phyloP scores from a whole-genome alignment of 2,329 filamentous ascomycete genomes.

The Exophiala lecanii-corni region DNA sequence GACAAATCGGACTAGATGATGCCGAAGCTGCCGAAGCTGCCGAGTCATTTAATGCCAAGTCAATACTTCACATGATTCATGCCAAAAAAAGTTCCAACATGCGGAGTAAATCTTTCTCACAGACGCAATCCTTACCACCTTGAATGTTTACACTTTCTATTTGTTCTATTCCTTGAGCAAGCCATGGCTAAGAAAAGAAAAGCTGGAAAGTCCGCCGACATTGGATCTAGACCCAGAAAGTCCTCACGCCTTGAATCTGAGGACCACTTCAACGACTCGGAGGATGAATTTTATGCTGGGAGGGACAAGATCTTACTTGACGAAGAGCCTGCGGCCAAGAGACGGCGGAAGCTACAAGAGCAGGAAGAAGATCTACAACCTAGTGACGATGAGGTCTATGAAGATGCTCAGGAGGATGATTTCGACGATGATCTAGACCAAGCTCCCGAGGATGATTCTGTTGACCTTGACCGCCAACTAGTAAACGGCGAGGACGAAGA shows the following conservation, averaged over 20 bases:
- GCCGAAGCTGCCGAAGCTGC: no score
- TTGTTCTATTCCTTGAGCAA: no score
- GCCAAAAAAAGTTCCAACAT: no score
- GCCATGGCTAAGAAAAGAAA: conserved; percentile 65
- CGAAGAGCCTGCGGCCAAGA: conserved; percentile 73
- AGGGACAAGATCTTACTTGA: conserved; percentile 83
- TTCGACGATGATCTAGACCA: conserved; percentile 42
- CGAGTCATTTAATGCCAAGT: no score
- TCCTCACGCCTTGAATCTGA: conserved; percentile 36
- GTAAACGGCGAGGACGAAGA: conserved; percentile 45
- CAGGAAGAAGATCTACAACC: conserved; percentile 52
- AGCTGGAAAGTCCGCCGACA: conserved; percentile 44
- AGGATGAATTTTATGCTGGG: conserved; percentile 87
- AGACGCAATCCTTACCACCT: no score
- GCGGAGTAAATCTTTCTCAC: no score
- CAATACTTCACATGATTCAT: no score
- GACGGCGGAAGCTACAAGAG: conserved; percentile 64
- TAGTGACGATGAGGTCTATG: conserved; percentile 60
- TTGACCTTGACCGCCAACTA: conserved; percentile 58
- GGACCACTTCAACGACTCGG: conserved; percentile 85
- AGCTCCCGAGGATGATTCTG: conserved; percentile 46
- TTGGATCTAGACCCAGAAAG: conserved; percentile 9
- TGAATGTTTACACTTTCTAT: no score
- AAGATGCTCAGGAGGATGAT: conserved; percentile 37
- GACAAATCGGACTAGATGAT: no score